phyloP scores from a whole-genome alignment of 768 basidiomycete genomes.

The Amanita brunnescens region DNA sequence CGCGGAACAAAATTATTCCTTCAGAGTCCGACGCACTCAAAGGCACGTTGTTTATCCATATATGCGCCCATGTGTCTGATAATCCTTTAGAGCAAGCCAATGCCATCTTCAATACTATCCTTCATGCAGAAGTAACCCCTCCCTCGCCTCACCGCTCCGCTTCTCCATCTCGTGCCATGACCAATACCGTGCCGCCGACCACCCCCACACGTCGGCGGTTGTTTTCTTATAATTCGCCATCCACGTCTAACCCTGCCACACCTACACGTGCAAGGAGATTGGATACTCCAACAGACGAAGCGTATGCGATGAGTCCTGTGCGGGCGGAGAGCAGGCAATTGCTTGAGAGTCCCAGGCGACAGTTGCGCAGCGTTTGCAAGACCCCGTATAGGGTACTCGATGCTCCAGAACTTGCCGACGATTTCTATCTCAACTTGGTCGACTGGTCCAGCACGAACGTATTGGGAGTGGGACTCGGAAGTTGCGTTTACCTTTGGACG shows the following conservation, averaged over 20 bases:
- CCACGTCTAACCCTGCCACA: constrained; percentile 45
- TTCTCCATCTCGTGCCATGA: constrained; percentile 42
- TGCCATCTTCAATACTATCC: constrained; percentile 66
- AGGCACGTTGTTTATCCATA: constrained; percentile 29
- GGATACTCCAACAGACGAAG: constrained; percentile 80
- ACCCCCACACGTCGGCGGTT: constrained; percentile 53
- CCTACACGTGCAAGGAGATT: constrained; percentile 44
- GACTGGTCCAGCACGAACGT: constrained; percentile 97
- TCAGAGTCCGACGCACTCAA: constrained; percentile 71
- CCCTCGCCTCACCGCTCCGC: constrained; percentile 52
- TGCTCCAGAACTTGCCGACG: constrained; percentile 94
- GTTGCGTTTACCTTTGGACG: constrained; percentile 95
- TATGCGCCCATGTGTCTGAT: not conserved
- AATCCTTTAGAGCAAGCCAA: constrained; percentile 67
- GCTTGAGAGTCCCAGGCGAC: constrained; percentile 76
- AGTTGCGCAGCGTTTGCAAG: constrained; percentile 79
- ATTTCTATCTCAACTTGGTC: constrained; percentile 97
- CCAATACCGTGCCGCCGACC: constrained; percentile 29
- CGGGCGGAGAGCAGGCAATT: constrained; percentile 74
- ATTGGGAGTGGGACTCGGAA: constrained; percentile 84
- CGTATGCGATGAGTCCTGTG: constrained; percentile 87
- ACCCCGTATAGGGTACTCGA: constrained; percentile 96
- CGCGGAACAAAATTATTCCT: constrained; percentile 55
- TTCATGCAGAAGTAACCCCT: constrained; percentile 73
- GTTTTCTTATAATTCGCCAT: constrained; percentile 61